Evolutionary conservation across 176 grass and related monocot genomes (phyloP), one percentile per base, ranked within the genome.

Genomic region (Triticum turgidum): DNA sequence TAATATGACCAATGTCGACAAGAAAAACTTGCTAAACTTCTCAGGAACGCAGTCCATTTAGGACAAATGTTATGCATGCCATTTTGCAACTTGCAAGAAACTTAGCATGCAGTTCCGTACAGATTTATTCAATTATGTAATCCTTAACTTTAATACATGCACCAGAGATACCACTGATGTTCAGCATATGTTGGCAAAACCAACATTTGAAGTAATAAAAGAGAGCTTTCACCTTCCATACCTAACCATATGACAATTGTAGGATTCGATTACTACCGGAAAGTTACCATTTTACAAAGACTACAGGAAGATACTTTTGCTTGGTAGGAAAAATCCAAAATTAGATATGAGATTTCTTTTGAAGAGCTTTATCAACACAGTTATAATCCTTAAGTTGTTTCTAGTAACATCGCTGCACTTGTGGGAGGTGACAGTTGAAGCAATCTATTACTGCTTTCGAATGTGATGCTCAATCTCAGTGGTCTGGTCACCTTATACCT

Each of bases 381-480:
- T 27, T 61, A 70, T 35, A 83, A 47, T 69, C 30, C 27, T 39
- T 15, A 63, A 78, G 65, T 87, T 87, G 13, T 66, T 63, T 64
- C 29, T 64, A 25, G 44, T 80, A 37, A 56, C 25, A 82, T n/a
- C 39, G n/a, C 4, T 25, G 20, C 52, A 3, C 5, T 61, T 85
- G 78, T 80, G 14, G 5, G 32, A 89, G 34, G 77, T 24, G 35
- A 32, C 45, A 75, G 18, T 64, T 80, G 25, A 79, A 42, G 33
- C 69, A 68, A 76, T 74, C 77, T 68, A 88, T 74, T 61, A 80
- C 4, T 80, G 76, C n/a, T 80, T 66, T 75, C 37, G 66, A 64
- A 80, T 72, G n/a, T 86, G 73, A 90, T 71, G n/a, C 22, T 76
- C 18, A 72, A 83, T 65, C 58, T 79, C 78, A 22, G 83, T 83